phyloP scores from a whole-genome alignment of 2,329 filamentous ascomycete genomes.

The Neurospora sp. region DNA sequence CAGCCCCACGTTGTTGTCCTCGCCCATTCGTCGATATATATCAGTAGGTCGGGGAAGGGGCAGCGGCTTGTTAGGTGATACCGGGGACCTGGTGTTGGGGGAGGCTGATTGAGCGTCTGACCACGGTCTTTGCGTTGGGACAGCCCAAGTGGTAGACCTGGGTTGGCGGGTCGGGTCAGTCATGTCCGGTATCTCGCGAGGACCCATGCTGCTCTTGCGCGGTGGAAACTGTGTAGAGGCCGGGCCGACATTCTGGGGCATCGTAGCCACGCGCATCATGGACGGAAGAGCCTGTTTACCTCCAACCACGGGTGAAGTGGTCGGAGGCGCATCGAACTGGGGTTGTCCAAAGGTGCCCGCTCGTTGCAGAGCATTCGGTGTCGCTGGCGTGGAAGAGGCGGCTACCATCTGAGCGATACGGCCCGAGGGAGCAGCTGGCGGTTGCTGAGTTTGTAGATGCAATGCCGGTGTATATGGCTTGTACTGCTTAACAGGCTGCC shows the following conservation, averaged over 20 bases:
- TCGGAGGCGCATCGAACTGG: neutral
- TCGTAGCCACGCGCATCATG: constrained; percentile 13
- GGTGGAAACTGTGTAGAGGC: constrained; percentile 41
- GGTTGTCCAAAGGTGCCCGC: neutral
- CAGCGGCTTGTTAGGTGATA: constrained; percentile 37
- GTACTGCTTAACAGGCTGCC: neutral
- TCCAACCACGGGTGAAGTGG: neutral
- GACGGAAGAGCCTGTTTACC: neutral
- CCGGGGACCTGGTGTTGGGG: constrained; percentile 26
- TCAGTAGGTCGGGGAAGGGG: constrained; percentile 66
- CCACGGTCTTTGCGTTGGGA: constrained; percentile 23
- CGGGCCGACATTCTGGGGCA: constrained; percentile 20
- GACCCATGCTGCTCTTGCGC: constrained; percentile 52
- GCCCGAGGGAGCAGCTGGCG: constrained; percentile 2
- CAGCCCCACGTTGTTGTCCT: constrained; percentile 40
- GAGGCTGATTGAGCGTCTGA: constrained; percentile 29
- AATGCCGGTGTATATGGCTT: neutral
- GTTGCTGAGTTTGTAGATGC: constrained; percentile 8
- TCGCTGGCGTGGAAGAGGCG: neutral
- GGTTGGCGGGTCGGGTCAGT: constrained; percentile 9
- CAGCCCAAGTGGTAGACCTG: constrained; percentile 15
- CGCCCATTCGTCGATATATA: constrained; percentile 63
- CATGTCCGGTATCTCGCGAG: constrained; percentile 27
- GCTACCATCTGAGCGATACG: neutral
- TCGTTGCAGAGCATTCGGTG: neutral